Evolutionary conservation across 805 yeast genomes (phyloP).

Genomic region (Nakazawaea holstii): DNA sequence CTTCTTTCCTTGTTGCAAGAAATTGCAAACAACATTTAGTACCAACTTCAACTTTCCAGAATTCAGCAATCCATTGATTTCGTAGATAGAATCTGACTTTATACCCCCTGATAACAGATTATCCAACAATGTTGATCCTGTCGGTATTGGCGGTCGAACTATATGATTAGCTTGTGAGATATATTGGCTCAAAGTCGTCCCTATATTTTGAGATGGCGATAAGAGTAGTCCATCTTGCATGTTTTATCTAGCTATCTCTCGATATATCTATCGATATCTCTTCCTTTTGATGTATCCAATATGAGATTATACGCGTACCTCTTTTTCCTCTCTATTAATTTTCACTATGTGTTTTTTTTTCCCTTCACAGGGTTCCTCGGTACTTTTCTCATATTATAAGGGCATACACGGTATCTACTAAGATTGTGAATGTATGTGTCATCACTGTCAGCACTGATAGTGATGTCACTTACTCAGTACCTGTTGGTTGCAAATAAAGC

Average conservation of each 20-base stretch:
- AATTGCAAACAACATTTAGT: constrained; percentile 3
- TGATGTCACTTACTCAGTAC: too few species aligned
- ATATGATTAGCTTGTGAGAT: background rate
- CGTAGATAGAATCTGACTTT: constrained; percentile 7
- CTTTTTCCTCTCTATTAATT: background rate
- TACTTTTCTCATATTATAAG: too few species aligned
- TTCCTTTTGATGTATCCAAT: too few species aligned
- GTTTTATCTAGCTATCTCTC: too few species aligned
- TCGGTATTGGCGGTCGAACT: background rate
- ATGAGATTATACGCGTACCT: background rate
- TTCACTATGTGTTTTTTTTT: background rate
- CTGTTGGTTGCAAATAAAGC: too few species aligned
- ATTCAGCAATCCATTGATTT: constrained; percentile 9
- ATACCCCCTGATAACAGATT: constrained; percentile 9
- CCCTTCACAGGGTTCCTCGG: too few species aligned
- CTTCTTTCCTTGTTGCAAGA: background rate
- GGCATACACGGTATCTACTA: too few species aligned
- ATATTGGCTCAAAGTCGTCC: constrained; percentile 1
- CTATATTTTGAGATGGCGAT: background rate
- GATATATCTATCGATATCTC: too few species aligned
- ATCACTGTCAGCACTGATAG: too few species aligned
- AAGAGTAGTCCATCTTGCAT: background rate
- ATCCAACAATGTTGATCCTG: constrained; percentile 10
- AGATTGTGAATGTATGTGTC: too few species aligned
- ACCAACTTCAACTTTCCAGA: constrained; percentile 10